Evolutionary conservation across 345 rosid species (phyloP).

Genomic region (Corymbia maculata): DNA sequence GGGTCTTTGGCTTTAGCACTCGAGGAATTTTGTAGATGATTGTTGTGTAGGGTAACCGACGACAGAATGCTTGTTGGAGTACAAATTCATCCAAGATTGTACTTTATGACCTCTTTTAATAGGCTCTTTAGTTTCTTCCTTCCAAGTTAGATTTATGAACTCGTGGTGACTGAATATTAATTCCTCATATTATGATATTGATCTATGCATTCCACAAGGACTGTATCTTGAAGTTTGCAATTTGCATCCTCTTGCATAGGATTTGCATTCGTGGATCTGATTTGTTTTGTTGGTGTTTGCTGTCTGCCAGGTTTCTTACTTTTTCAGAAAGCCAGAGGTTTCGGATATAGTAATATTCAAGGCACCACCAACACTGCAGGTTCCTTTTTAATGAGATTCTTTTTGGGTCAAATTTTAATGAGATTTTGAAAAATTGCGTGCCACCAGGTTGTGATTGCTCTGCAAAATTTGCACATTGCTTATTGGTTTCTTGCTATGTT

Average conservation of each 20-base stretch:
- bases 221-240: not conserved
- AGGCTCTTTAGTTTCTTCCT: not conserved
- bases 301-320: slow-evolving; percentile 53
- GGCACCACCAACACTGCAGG: slow-evolving; percentile 78
- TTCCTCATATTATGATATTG: not conserved
- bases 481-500: not conserved
- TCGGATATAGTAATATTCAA: slow-evolving; percentile 78
- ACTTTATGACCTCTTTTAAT: not conserved
- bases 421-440: not conserved
- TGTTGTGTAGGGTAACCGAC: not conserved
- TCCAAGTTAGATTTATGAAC: not conserved
- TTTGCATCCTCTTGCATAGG: not conserved
- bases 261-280: not conserved
- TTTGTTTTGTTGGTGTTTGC: not conserved
- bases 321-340: slow-evolving; percentile 80
- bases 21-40: not conserved
- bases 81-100: not conserved
- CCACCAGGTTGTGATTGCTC: not conserved
- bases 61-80: too few relatives aligned
- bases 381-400: not conserved
- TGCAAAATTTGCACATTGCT: not conserved
- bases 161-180: not conserved
- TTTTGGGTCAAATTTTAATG: not conserved
- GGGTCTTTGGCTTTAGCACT: not conserved
- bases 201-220: not conserved